These are phyloP conservation scores for Metschnikowia similis DNA, from an alignment of 805 yeast genomes.

Conservation along the genomic window DNA sequence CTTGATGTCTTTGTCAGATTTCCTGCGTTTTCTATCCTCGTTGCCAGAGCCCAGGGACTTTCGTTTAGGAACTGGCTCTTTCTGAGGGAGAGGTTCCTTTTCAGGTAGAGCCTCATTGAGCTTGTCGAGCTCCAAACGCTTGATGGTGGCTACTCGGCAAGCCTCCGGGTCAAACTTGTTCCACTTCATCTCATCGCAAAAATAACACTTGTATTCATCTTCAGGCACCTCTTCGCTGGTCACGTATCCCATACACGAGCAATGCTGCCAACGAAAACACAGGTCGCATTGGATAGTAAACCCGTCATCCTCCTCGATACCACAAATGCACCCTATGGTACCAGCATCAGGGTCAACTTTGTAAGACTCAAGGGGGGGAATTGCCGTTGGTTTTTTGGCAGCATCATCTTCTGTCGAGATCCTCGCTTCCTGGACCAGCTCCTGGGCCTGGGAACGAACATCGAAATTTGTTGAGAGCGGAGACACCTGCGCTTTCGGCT, in stretches of 20 bases:
- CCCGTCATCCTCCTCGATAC: conserved; percentile 83
- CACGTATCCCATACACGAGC: conserved; percentile 77
- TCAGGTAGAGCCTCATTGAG: conserved; percentile 17
- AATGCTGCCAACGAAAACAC: conserved; percentile 94
- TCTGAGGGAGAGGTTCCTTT: conserved; percentile 14
- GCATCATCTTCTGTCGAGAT: neutral
- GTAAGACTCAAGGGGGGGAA: conserved; percentile 42
- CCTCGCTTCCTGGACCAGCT: neutral
- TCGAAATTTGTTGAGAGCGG: neutral
- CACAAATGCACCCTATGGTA: conserved; percentile 84
- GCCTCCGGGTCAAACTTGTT: conserved; percentile 39
- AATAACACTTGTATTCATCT: conserved; percentile 67
- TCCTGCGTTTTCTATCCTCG: conserved; percentile 31
- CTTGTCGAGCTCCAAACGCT: conserved; percentile 28
- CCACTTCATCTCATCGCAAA: conserved; percentile 53
- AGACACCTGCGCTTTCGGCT: neutral
- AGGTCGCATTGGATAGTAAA: conserved; percentile 91
- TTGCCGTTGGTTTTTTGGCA: neutral
- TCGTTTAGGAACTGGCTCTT: conserved; percentile 14
- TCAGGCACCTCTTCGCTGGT: conserved; percentile 78
- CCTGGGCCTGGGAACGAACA: neutral
- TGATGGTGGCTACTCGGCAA: conserved; percentile 29
- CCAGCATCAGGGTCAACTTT: conserved; percentile 81
- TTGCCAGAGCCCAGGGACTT: conserved; percentile 21
- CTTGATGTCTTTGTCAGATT: conserved; percentile 15